These are phyloP conservation scores for Trifolium repens DNA, from an alignment of 306 rosid genomes.

Conservation along the genomic window DNA sequence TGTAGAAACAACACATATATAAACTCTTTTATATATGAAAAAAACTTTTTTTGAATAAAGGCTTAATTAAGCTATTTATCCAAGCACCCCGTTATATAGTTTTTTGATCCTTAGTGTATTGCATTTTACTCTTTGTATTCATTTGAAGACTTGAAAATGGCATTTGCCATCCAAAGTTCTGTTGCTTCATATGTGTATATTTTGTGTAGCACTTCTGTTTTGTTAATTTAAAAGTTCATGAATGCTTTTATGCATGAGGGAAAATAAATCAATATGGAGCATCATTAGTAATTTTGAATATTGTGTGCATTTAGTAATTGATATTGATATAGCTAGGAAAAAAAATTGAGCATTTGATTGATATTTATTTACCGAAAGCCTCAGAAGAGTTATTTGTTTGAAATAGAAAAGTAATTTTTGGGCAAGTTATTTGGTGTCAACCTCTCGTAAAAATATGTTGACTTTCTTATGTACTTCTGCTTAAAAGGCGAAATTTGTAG, in stretches of 20 bases:
- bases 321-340: background rate
- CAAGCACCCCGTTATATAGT: background rate
- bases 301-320: background rate
- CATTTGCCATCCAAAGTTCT: too few species aligned
- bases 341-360: background rate
- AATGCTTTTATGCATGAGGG: background rate
- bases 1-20: background rate
- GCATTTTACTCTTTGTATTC: background rate
- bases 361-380: constrained; percentile 3
- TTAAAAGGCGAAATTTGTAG: background rate
- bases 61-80: background rate
- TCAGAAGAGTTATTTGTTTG: background rate
- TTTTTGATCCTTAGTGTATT: background rate
- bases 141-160: constrained; percentile 4
- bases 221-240: background rate
- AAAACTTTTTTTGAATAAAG: background rate
- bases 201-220: background rate
- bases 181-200: background rate
- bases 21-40: background rate
- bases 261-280: background rate
- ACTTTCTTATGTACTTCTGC: constrained; percentile 11
- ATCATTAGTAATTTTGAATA: background rate
- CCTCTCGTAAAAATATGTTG: background rate
- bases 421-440: background rate
- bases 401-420: background rate